Evolutionary conservation across 2,329 filamentous ascomycete species (phyloP).

Genomic region (Trichoderma polysporum): DNA sequence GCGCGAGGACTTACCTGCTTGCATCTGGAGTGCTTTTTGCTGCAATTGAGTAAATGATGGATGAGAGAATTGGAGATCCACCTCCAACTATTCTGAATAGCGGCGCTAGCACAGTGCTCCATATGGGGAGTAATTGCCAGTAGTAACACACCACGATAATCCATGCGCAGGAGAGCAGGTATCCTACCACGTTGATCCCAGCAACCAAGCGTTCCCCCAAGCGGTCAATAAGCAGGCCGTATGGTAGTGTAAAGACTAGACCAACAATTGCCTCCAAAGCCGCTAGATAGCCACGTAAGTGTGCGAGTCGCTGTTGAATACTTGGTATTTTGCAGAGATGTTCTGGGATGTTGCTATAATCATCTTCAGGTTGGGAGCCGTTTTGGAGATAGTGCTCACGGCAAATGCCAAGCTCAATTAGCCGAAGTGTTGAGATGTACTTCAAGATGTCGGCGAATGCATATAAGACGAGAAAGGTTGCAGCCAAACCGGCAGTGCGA

Average conservation of each 20-base stretch:
- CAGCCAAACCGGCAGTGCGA: not conserved
- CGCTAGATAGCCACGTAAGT: not conserved
- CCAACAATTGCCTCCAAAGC: constrained; percentile 5
- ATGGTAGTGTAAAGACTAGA: constrained; percentile 1
- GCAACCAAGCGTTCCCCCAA: not conserved
- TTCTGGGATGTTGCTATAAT: constrained; percentile 2
- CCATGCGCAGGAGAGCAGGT: constrained; percentile 12
- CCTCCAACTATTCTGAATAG: constrained; percentile 9
- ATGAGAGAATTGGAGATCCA: constrained; percentile 13
- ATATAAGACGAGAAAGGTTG: constrained; percentile 8
- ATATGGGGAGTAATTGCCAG: not conserved
- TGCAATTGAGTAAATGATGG: constrained; percentile 7
- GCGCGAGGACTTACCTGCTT: not conserved
- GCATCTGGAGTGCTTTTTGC: constrained; percentile 1
- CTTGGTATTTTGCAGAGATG: constrained; percentile 3
- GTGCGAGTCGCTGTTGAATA: constrained; percentile 14
- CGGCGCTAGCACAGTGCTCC: constrained; percentile 1
- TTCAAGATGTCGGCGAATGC: constrained; percentile 10
- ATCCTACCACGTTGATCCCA: constrained; percentile 12
- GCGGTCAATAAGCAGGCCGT: constrained; percentile 7
- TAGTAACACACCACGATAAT: constrained; percentile 1
- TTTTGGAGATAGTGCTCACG: constrained; percentile 7
- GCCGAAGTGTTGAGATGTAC: constrained; percentile 1
- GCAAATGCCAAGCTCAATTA: constrained; percentile 2
- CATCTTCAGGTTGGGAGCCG: not conserved